Conservation (phyloP, 805 yeast genomes). For the Suhomyces kilbournensis region DNA sequence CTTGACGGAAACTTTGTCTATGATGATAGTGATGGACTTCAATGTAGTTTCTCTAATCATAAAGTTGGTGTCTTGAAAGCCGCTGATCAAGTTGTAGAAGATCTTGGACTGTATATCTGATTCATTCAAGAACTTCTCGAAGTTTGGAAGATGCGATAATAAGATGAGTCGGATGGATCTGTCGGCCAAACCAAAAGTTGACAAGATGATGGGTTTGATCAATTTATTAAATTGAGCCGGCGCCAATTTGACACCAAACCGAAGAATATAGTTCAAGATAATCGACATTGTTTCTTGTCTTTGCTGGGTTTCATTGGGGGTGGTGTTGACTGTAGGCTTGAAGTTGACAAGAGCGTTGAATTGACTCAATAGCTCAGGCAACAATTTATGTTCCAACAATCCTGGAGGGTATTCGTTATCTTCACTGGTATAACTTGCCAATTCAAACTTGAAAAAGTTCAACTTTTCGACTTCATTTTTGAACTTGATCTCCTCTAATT, state of each 20-base stretch:
- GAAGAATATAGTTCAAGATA: slow-evolving; percentile 42
- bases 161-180: slow-evolving; percentile 75
- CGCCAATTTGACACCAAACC: slow-evolving; percentile 27
- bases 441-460: slow-evolving; percentile 32
- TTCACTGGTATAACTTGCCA: slow-evolving; percentile 17
- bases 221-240: slow-evolving; percentile 34
- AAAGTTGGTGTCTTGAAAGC: slow-evolving; percentile 81
- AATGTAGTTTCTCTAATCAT: slow-evolving; percentile 80
- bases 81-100: slow-evolving; percentile 67
- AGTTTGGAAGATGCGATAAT: slow-evolving; percentile 58
- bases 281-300: slow-evolving; percentile 38
- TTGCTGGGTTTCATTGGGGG: slow-evolving; percentile 27
- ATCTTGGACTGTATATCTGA: slow-evolving; percentile 66
- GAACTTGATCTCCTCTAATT: slow-evolving; percentile 55
- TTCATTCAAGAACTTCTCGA: slow-evolving; percentile 49
- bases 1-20: slow-evolving; percentile 66
- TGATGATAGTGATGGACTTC: slow-evolving; percentile 58
- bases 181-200: slow-evolving; percentile 64
- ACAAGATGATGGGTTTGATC: slow-evolving; percentile 62
- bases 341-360: slow-evolving; percentile 30
- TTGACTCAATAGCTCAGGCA: slow-evolving; percentile 66
- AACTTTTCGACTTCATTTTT: slow-evolving; percentile 54
- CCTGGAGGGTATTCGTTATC: slow-evolving; percentile 42
- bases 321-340: slow-evolving; percentile 24
- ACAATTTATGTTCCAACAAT: slow-evolving; percentile 53